These are phyloP conservation scores for Plenodomus tracheiphilus DNA, from an alignment of 2,329 filamentous ascomycete genomes.

Conservation along the genomic window DNA sequence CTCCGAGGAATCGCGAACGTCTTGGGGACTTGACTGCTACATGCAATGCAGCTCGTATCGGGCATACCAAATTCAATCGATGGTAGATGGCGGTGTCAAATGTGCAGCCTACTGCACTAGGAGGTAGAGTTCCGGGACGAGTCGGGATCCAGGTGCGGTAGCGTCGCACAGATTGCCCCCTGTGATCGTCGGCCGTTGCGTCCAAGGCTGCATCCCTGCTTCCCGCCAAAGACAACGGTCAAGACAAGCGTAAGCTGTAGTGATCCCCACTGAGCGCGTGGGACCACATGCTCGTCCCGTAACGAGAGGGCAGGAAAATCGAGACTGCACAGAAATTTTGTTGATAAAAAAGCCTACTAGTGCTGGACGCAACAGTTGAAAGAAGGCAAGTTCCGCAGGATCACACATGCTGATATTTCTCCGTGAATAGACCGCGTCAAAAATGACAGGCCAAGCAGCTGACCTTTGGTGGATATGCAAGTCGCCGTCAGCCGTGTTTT, in stretches of 20 bases:
- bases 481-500: slow-evolving; percentile 29
- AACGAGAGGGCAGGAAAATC: slow-evolving; percentile 8
- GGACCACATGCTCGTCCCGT: slow-evolving; percentile 2
- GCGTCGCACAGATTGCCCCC: slow-evolving; percentile 32
- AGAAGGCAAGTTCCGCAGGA: neutral
- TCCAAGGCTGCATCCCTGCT: slow-evolving; percentile 35
- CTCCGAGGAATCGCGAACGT: neutral
- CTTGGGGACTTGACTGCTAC: neutral
- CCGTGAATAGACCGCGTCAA: neutral
- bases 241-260: slow-evolving; percentile 11
- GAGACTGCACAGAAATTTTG: neutral
- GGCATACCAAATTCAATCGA: slow-evolving; percentile 12
- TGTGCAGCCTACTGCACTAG: slow-evolving; percentile 19
- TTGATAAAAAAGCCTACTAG: neutral
- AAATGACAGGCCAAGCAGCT: slow-evolving; percentile 23
- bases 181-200: slow-evolving; percentile 39
- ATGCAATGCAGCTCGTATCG: slow-evolving; percentile 16
- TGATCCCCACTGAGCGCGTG: slow-evolving; percentile 1
- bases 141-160: slow-evolving; percentile 35
- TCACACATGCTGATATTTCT: neutral
- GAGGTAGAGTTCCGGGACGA: slow-evolving; percentile 32
- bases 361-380: neutral
- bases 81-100: slow-evolving; percentile 12
- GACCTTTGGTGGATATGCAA: slow-evolving; percentile 33
- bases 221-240: slow-evolving; percentile 28